Evolutionary conservation across 108 stramenopile species (phyloP).

Genomic region (Cyclostephanos invisitatus): DNA sequence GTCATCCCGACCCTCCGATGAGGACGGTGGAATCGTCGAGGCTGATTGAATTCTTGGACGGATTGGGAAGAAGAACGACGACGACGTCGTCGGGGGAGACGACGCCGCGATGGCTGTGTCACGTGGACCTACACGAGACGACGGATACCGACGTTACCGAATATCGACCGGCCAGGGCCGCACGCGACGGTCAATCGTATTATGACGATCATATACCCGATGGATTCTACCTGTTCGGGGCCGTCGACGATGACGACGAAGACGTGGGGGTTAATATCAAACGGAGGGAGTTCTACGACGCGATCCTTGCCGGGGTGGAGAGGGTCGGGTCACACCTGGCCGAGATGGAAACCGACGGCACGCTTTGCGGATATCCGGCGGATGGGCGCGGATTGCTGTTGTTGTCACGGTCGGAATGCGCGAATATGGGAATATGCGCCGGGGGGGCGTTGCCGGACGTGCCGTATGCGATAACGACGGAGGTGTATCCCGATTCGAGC

Average conservation of each 20-base stretch:
- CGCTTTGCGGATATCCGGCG: slow-evolving; percentile 12
- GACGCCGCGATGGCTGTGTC: slow-evolving; percentile 28
- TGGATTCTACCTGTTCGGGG: slow-evolving; percentile 59
- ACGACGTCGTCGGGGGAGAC: background rate
- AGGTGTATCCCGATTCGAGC: slow-evolving; percentile 51
- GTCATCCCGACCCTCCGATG: background rate
- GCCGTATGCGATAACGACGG: slow-evolving; percentile 40
- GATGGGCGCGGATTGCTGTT: slow-evolving; percentile 14
- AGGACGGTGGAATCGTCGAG: slow-evolving; percentile 30
- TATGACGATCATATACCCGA: slow-evolving; percentile 52
- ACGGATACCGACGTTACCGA: slow-evolving; percentile 77
- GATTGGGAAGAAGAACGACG: slow-evolving; percentile 10
- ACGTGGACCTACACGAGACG: slow-evolving; percentile 83
- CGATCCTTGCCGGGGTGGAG: slow-evolving; percentile 35
- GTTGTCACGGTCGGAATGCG: background rate
- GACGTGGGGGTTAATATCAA: background rate
- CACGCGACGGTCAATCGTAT: slow-evolving; percentile 48
- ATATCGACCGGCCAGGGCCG: slow-evolving; percentile 68
- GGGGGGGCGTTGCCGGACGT: slow-evolving; percentile 33
- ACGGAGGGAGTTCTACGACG: slow-evolving; percentile 30
- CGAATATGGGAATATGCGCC: slow-evolving; percentile 39
- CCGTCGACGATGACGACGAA: background rate
- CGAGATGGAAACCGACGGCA: slow-evolving; percentile 10
- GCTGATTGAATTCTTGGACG: slow-evolving; percentile 23
- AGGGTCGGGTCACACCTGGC: slow-evolving; percentile 52